Conservation (phyloP, 768 basidiomycete species). For the Pleurotus citrinopileatus region DNA sequence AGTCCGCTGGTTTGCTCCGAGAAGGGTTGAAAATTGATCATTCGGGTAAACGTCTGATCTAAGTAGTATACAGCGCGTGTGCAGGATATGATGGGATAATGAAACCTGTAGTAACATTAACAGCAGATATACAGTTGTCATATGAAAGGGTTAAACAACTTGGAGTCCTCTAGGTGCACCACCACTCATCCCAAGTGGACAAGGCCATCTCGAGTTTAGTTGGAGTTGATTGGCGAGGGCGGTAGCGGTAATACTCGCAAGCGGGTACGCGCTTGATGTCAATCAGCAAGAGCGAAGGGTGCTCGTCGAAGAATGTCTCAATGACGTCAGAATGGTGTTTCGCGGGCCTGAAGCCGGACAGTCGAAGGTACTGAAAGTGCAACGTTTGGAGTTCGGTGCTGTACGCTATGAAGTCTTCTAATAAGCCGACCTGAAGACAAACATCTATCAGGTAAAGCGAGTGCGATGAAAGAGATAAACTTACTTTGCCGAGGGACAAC, state of each 20-base stretch:
- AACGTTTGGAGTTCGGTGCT: background rate
- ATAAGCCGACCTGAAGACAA: background rate
- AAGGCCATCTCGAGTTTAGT: background rate
- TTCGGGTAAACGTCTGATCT: too few species aligned
- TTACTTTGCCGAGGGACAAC: background rate
- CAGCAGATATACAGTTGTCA: too few species aligned
- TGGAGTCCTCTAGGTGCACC: too few species aligned
- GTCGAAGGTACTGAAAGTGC: background rate
- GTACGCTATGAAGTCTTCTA: background rate
- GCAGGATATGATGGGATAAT: too few species aligned
- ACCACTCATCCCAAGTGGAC: constrained; percentile 3
- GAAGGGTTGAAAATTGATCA: too few species aligned
- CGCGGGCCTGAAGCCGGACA: background rate
- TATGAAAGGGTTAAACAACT: too few species aligned
- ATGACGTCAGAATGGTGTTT: background rate
- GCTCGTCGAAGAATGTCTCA: background rate
- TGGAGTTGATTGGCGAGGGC: background rate
- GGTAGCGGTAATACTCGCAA: background rate
- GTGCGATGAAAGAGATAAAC: background rate
- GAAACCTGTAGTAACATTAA: too few species aligned
- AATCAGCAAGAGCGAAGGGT: background rate
- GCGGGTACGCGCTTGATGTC: background rate
- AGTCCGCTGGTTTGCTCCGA: too few species aligned
- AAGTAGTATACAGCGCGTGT: too few species aligned
- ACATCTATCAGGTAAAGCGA: background rate